A percentile compares a stretch with the other conserved stretches of the same genome.
phyloP scores from a whole-genome alignment of 148 eudicot genomes.

The Spergularia bocconei region DNA sequence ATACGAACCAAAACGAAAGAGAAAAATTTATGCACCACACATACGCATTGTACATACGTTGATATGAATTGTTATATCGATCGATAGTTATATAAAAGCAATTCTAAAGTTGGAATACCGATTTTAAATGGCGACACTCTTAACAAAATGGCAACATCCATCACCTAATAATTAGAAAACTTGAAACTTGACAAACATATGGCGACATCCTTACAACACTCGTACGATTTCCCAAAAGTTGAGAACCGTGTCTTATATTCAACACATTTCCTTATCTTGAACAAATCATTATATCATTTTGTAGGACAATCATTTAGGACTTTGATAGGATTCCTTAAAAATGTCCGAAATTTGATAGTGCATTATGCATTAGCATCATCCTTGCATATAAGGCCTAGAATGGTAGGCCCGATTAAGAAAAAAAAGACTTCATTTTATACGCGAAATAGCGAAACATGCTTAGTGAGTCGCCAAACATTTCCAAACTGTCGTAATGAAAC shows the following conservation, averaged over 20 bases:
- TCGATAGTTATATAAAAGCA: not conserved
- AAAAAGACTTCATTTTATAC: too few species aligned
- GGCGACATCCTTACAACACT: slow-evolving; percentile 39
- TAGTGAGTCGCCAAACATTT: too few species aligned
- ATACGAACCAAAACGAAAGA: not conserved
- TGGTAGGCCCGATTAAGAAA: too few species aligned
- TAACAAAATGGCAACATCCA: slow-evolving; percentile 33
- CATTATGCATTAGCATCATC: too few species aligned
- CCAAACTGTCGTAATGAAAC: too few species aligned
- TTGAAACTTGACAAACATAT: slow-evolving; percentile 5
- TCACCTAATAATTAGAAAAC: not conserved
- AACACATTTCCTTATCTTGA: not conserved
- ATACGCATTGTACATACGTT: not conserved
- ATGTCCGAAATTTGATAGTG: not conserved
- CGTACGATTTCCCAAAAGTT: slow-evolving; percentile 5
- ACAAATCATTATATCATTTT: not conserved
- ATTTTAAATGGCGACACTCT: slow-evolving; percentile 22
- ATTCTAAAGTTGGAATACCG: not conserved
- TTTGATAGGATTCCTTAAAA: not conserved
- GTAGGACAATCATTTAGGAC: not conserved
- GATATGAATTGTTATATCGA: not conserved
- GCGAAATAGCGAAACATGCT: too few species aligned
- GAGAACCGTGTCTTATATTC: not conserved
- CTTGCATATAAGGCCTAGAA: too few species aligned
- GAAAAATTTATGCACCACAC: not conserved